Evolutionary conservation across 352 stramenopile species (phyloP), one percentile per base, ranked within the genome.

Genomic region (Pythium biforme): DNA sequence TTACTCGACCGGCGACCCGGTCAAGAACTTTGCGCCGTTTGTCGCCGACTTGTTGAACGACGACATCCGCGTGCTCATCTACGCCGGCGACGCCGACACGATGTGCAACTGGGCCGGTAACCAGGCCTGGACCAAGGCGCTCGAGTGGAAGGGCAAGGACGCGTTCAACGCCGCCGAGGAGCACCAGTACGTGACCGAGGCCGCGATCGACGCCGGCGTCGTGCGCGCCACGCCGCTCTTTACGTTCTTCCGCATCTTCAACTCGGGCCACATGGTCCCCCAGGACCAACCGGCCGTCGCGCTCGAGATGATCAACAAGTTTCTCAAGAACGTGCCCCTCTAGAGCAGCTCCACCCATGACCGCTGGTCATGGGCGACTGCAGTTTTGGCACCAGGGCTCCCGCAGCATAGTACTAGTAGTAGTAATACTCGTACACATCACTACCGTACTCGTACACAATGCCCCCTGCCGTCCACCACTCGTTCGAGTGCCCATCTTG

Each of bases 21-120:
- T 89, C 20, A 76, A 79, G 19, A 96, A 89, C 61, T 95, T 92
- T 70, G 88, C 83, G 56, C 76, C 90, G 22, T 89, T 98, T 33
- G 61, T 97, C 26, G 72, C 74, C 2, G 81, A 92, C 29, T 62
- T 98, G 51, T 71, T 98, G 8, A 62, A 77, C 27, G 62, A 71
- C 23, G 62, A 29, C 4, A 23, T 79, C 20, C 72, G 69, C 23
- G 53, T 59, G 34, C 53, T 59, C 22, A 49, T 59, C 39, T 59
- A 41, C 27, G 53, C 37, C 26, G 17, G 88, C 89, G 94, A 98
- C 72, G 68, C 87, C 20, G 94, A 98, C 64, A 96, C 96, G 65
- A 96, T 98, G 62, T 97, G 89, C 76, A 98, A 98, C 68, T 98
- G 95, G 74, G 64, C 97, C 34, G 94, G 93, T 26, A 97, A 97